These are phyloP conservation scores for Penicillium sp. DNA, from an alignment of 2,329 filamentous ascomycete genomes.

Conservation along the genomic window DNA sequence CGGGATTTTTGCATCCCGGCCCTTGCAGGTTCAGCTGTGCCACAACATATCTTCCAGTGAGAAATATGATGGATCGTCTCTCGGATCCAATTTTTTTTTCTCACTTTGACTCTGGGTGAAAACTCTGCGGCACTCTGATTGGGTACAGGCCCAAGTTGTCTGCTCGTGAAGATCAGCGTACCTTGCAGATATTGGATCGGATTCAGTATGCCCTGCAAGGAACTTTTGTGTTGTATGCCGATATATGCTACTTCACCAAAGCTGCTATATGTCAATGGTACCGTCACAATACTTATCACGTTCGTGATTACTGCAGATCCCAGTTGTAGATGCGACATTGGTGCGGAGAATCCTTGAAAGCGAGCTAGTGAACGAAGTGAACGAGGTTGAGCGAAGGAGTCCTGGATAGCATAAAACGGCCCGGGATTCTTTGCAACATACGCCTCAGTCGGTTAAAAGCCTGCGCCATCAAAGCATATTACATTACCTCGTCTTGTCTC, in stretches of 20 bases:
- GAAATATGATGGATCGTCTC: neutral
- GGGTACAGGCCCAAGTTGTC: neutral
- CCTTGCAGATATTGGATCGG: neutral
- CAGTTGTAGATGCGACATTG: conserved; percentile 2
- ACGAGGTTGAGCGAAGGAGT: neutral
- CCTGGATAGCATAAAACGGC: conserved; percentile 1
- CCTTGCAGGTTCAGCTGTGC: conserved; percentile 5
- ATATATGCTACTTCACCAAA: neutral
- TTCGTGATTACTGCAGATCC: conserved; percentile 9
- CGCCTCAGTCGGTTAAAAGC: neutral
- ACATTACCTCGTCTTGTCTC: neutral
- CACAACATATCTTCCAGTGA: neutral
- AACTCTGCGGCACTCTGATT: neutral
- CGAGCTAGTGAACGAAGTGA: neutral
- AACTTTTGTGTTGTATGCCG: neutral
- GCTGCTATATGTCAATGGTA: conserved; percentile 7
- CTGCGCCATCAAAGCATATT: neutral
- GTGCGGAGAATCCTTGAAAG: conserved; percentile 17
- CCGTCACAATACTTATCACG: conserved; percentile 14
- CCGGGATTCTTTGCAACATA: neutral
- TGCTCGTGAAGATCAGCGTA: neutral
- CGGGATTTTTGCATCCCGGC: neutral
- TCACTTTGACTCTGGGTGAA: neutral
- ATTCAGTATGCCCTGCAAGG: neutral
- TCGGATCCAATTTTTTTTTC: neutral